phyloP scores from a whole-genome alignment of 2,329 filamentous ascomycete genomes.

The Cladosporium sp. region DNA sequence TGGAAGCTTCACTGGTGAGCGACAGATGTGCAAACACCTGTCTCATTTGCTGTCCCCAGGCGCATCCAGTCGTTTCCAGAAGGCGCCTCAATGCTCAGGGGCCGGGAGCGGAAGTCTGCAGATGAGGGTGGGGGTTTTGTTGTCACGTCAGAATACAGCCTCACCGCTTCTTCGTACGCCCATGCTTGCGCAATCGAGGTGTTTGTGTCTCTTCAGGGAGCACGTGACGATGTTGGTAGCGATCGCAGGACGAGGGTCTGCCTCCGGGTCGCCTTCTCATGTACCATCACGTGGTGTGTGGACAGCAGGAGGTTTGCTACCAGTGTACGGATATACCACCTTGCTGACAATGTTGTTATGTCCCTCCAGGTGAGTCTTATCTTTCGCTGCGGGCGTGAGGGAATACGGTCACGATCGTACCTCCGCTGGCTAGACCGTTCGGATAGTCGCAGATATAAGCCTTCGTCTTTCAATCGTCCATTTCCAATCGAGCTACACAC shows the following conservation, averaged over 20 bases:
- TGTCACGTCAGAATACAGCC: constrained; percentile 13
- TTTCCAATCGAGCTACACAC: neutral
- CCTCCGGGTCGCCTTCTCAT: no score
- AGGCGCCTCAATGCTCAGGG: constrained; percentile 10
- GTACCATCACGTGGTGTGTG: no score
- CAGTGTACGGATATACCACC: no score
- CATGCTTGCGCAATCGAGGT: constrained; percentile 7
- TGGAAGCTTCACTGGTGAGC: neutral
- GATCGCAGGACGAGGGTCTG: no score
- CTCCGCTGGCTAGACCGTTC: no score
- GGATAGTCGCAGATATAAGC: constrained; percentile 6
- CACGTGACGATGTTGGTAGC: no score
- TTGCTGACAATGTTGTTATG: no score
- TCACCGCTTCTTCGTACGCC: constrained; percentile 13
- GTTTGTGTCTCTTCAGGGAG: no score
- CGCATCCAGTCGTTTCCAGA: constrained; percentile 13
- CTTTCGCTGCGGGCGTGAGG: neutral
- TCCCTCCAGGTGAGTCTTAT: neutral
- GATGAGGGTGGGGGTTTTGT: constrained; percentile 5
- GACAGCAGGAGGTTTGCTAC: no score
- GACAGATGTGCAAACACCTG: constrained; percentile 7
- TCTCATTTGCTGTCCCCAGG: constrained; percentile 10
- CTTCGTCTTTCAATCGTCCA: neutral
- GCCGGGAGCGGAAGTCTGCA: neutral
- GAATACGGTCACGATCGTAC: neutral